Conservation (phyloP, 2,329 filamentous ascomycete species). For the Penicillium italicum region DNA sequence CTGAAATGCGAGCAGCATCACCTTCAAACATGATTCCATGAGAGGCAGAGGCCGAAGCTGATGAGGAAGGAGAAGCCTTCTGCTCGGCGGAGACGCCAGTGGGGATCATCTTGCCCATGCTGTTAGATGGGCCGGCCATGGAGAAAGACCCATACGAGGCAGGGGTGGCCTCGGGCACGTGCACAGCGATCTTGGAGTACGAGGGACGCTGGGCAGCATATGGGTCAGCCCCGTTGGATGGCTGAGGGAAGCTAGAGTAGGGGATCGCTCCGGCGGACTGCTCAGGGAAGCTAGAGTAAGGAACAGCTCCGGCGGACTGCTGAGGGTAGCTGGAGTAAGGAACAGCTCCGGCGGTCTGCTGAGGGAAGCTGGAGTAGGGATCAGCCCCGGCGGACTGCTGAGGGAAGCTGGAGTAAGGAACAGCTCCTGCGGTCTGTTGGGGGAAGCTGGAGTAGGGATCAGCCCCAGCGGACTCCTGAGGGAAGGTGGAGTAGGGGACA, state of each 20-base stretch:
- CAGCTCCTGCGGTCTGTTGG: background rate
- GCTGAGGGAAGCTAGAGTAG: background rate
- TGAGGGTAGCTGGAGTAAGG: background rate
- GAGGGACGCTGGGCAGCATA: slow-evolving; percentile 4
- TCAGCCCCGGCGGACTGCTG: background rate
- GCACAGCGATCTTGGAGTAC: slow-evolving; percentile 29
- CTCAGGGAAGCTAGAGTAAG: background rate
- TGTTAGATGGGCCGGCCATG: slow-evolving; percentile 29
- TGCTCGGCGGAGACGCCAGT: slow-evolving; percentile 35
- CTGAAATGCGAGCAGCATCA: slow-evolving; percentile 19
- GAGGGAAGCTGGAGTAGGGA: background rate
- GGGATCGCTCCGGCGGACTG: too few relatives aligned
- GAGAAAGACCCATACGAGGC: slow-evolving; percentile 16
- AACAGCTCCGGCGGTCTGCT: background rate
- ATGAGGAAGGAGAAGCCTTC: slow-evolving; percentile 36
- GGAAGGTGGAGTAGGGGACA: too few relatives aligned
- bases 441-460: background rate
- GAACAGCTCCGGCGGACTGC: background rate
- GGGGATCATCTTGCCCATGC: slow-evolving; percentile 29
- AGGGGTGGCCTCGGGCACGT: slow-evolving; percentile 22
- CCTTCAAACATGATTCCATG: slow-evolving; percentile 25
- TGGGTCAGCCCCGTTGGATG: background rate
- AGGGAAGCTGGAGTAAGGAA: background rate
- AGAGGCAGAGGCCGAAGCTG: slow-evolving; percentile 31
- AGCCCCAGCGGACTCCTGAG: background rate